Conservation (phyloP, 2,329 filamentous ascomycete species). For the Nannizzia gypsea region DNA sequence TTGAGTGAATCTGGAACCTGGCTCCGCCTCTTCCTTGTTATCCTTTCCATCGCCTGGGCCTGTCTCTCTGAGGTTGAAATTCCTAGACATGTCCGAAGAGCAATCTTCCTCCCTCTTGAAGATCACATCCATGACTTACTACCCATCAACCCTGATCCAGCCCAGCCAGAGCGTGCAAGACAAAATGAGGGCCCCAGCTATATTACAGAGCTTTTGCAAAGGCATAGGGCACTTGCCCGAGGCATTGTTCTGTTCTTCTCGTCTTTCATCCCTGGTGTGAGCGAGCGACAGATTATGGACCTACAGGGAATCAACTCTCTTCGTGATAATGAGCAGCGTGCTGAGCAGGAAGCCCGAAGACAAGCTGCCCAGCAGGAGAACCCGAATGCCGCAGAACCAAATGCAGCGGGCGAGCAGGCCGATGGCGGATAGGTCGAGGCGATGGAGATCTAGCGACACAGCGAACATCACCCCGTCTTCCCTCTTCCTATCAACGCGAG, state of each 20-base stretch:
- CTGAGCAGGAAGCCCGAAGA: conserved; percentile 8
- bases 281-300: conserved; percentile 48
- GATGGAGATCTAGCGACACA: too few species aligned
- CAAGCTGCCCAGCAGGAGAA: conserved; percentile 1
- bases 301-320: conserved; percentile 40
- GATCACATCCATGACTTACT: conserved; percentile 36
- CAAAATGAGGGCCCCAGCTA: not conserved
- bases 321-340: conserved; percentile 5
- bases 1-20: conserved; percentile 40
- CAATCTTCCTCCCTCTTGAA: conserved; percentile 31
- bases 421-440: not conserved
- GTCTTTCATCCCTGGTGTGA: conserved; percentile 50
- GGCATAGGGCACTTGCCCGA: conserved; percentile 33
- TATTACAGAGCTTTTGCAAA: conserved; percentile 8
- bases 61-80: conserved; percentile 33
- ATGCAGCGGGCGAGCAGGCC: not conserved
- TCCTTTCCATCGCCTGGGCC: conserved; percentile 27
- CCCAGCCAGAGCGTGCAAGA: conserved; percentile 12
- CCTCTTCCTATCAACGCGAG: too few species aligned
- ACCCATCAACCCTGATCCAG: conserved; percentile 18
- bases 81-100: conserved; percentile 24
- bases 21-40: conserved; percentile 32
- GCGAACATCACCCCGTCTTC: too few species aligned
- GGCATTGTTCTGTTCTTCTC: conserved; percentile 51
- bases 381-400: not conserved